phyloP scores from a whole-genome alignment of 495 filamentous ascomycete genomes.

The Aspergillus asperescens region DNA sequence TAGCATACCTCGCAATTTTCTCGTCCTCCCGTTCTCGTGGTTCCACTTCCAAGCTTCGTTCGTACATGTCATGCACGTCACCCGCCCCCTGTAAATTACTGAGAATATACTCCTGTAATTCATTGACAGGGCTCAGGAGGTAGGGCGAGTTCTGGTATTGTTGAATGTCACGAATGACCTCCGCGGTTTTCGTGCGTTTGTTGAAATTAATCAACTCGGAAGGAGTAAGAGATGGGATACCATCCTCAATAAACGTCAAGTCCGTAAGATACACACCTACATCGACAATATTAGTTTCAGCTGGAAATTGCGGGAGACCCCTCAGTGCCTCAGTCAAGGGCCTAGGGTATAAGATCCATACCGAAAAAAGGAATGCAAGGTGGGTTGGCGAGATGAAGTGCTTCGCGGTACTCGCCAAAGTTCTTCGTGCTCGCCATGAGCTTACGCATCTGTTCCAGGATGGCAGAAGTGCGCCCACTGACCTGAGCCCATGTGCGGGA shows the following conservation, averaged over 20 bases:
- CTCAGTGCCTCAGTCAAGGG: slow-evolving; percentile 9
- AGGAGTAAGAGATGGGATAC: slow-evolving; percentile 91
- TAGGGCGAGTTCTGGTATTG: slow-evolving; percentile 97
- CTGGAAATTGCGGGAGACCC: not conserved
- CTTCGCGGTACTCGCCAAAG: slow-evolving; percentile 93
- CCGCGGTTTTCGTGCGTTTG: slow-evolving; percentile 94
- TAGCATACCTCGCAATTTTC: slow-evolving; percentile 73
- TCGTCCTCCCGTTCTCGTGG: slow-evolving; percentile 95
- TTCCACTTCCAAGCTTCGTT: slow-evolving; percentile 86
- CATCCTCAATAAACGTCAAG: slow-evolving; percentile 97
- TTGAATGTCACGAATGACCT: slow-evolving; percentile 96
- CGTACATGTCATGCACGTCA: slow-evolving; percentile 99
- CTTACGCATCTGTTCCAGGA: slow-evolving; percentile 83
- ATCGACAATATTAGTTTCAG: not conserved
- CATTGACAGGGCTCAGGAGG: slow-evolving; percentile 76
- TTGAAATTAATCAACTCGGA: slow-evolving; percentile 96
- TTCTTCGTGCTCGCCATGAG: slow-evolving; percentile 98
- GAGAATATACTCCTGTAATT: slow-evolving; percentile 95
- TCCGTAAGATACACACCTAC: slow-evolving; percentile 95
- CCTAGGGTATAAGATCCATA: slow-evolving; percentile 37
- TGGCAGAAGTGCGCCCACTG: slow-evolving; percentile 69
- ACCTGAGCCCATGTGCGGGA: slow-evolving; percentile 94
- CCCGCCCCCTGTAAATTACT: slow-evolving; percentile 89
- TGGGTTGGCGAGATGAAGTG: slow-evolving; percentile 84
- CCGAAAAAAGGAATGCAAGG: slow-evolving; percentile 99